These are phyloP conservation scores for Arctostaphylos glauca DNA, from an alignment of 148 eudicot genomes.

Conservation along the genomic window DNA sequence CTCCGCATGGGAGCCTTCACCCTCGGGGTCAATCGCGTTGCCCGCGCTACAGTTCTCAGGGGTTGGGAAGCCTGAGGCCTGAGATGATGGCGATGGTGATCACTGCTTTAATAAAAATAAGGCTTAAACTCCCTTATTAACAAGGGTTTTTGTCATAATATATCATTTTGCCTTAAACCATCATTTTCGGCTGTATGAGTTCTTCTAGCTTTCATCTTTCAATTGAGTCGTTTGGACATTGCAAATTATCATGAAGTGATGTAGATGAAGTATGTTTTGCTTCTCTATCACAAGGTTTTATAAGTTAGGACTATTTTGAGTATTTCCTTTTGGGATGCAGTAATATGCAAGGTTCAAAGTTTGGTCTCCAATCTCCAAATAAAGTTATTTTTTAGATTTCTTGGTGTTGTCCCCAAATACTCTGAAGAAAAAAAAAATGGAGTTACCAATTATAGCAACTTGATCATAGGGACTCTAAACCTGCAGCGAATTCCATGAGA, in stretches of 20 bases:
- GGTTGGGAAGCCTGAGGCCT: slow-evolving; percentile 88
- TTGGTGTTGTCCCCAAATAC: neutral
- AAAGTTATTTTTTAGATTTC: neutral
- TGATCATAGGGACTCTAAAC: too few species aligned
- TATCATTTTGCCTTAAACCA: neutral
- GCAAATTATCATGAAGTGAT: neutral
- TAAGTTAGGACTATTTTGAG: neutral
- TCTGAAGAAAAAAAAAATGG: neutral
- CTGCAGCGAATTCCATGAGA: too few species aligned
- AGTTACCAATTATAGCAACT: too few species aligned
- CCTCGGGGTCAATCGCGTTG: slow-evolving; percentile 91
- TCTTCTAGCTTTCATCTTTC: neutral
- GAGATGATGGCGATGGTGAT: neutral
- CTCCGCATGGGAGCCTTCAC: slow-evolving; percentile 98
- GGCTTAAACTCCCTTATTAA: neutral
- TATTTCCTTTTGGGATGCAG: neutral
- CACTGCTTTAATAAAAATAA: slow-evolving; percentile 10
- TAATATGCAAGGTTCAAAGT: neutral
- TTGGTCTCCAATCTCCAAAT: neutral
- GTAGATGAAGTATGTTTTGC: neutral
- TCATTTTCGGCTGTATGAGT: neutral
- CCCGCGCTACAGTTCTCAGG: slow-evolving; percentile 89
- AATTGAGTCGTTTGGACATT: neutral
- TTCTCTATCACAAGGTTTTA: neutral
- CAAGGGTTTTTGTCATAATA: neutral